Percentiles rank a stretch among this genome's conserved stretches.
Evolutionary conservation across 1,284 basidiomycete species (phyloP).

Genomic region (Cutaneotrichosporon sp.): DNA sequence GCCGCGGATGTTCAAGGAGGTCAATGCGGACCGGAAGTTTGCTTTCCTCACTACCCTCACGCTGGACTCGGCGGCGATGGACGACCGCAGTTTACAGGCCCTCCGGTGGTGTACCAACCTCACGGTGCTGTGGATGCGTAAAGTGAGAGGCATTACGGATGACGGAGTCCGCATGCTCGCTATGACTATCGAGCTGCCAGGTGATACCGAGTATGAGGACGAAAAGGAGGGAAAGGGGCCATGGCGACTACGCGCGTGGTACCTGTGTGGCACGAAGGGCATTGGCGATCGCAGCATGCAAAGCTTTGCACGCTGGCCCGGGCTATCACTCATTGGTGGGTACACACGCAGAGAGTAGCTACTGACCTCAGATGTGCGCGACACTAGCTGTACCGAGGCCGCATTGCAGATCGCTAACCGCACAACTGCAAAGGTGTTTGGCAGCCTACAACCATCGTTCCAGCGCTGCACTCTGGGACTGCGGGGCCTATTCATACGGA

Average conservation of each 20-base stretch:
- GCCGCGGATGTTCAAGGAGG: constrained; percentile 22
- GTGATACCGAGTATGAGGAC: constrained; percentile 3
- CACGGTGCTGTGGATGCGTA: constrained; percentile 32
- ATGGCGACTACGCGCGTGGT: constrained; percentile 31
- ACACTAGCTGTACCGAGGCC: constrained; percentile 33
- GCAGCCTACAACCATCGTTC: constrained; percentile 25
- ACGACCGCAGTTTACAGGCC: constrained; percentile 25
- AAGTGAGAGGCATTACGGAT: constrained; percentile 28
- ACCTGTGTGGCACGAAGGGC: constrained; percentile 18
- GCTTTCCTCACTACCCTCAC: constrained; percentile 35
- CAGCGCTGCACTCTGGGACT: constrained; percentile 34
- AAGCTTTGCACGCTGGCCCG: constrained; percentile 35
- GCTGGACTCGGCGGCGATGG: constrained; percentile 27
- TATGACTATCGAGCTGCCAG: constrained; percentile 15
- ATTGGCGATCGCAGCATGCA: constrained; percentile 31
- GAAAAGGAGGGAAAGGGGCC: constrained; percentile 18
- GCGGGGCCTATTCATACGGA: constrained; percentile 22
- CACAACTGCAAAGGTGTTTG: constrained; percentile 18
- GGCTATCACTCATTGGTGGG: constrained; percentile 36
- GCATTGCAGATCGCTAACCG: constrained; percentile 32
- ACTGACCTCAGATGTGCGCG: constrained; percentile 29
- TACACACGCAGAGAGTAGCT: not conserved
- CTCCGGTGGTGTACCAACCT: constrained; percentile 35
- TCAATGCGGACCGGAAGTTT: constrained; percentile 3
- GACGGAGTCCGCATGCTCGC: constrained; percentile 30